phyloP scores from a whole-genome alignment of 768 basidiomycete genomes.

The Erythrobasidium yunnanense region DNA sequence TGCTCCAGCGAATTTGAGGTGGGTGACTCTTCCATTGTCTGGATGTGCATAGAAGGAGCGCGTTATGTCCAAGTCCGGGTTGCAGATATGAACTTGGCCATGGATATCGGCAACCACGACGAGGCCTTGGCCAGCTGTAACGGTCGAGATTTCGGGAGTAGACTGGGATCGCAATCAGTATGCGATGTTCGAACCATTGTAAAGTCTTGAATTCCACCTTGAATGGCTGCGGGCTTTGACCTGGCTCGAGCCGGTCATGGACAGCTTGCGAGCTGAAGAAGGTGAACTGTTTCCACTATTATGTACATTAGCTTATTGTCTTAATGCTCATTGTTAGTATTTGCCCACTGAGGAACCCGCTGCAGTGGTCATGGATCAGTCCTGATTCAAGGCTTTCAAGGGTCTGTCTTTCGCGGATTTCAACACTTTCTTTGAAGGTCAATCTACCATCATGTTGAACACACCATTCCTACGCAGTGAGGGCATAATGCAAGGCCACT shows the following conservation, averaged over 20 bases:
- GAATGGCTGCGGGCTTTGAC: conserved; percentile 2
- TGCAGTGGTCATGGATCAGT: background rate
- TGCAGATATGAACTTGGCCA: conserved; percentile 66
- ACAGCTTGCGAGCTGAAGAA: conserved; percentile 22
- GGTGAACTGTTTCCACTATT: conserved; percentile 18
- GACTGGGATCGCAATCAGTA: background rate
- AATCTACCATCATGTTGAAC: no score
- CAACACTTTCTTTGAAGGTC: no score
- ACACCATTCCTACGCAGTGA: no score
- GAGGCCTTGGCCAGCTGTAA: conserved; percentile 55
- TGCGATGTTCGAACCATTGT: background rate
- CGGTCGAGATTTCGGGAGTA: conserved; percentile 50
- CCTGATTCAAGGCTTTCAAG: background rate
- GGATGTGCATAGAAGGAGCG: conserved; percentile 70
- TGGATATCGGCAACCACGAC: conserved; percentile 74
- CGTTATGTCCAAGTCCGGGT: conserved; percentile 59
- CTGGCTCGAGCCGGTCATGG: conserved; percentile 15
- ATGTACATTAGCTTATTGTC: background rate
- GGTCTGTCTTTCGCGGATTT: no score
- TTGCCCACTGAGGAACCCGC: background rate
- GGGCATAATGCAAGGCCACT: no score
- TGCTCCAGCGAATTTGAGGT: conserved; percentile 60
- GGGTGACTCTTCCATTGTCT: conserved; percentile 62
- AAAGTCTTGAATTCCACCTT: background rate
- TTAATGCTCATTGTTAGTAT: background rate